Conservation (phyloP, 306 rosid species). For the Malus sieversii region DNA sequence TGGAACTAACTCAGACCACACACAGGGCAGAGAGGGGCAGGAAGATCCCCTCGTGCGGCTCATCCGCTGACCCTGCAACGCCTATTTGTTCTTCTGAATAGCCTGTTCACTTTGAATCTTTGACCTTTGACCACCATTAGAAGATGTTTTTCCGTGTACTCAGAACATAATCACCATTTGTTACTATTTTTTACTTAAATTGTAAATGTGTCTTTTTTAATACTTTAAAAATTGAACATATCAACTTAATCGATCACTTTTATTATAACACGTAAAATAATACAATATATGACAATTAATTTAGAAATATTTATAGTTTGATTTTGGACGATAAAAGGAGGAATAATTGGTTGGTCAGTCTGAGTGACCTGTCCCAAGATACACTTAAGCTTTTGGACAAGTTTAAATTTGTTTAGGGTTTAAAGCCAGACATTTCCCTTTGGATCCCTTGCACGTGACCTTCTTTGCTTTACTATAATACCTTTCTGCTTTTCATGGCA, state of each 20-base stretch:
- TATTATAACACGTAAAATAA: too few species aligned
- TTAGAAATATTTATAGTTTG: background rate
- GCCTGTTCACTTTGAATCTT: constrained; percentile 31
- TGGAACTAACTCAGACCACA: constrained; percentile 28
- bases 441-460: constrained; percentile 82
- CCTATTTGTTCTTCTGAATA: constrained; percentile 42
- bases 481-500: constrained; percentile 63
- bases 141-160: too few species aligned
- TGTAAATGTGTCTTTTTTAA: too few species aligned
- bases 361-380: background rate
- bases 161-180: background rate
- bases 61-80: constrained; percentile 59
- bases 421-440: constrained; percentile 6
- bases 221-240: too few species aligned
- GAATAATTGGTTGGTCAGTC: constrained; percentile 18
- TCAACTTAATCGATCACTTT: fast-evolving
- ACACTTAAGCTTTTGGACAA: constrained; percentile 12
- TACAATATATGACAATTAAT: background rate
- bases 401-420: background rate
- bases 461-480: constrained; percentile 35
- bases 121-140: constrained; percentile 56
- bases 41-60: constrained; percentile 83
- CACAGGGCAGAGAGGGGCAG: constrained; percentile 20
- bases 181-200: too few species aligned
- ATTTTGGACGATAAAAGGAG: constrained; percentile 7